phyloP scores from a whole-genome alignment of 352 stramenopile genomes.

The Phytophthora litchii region DNA sequence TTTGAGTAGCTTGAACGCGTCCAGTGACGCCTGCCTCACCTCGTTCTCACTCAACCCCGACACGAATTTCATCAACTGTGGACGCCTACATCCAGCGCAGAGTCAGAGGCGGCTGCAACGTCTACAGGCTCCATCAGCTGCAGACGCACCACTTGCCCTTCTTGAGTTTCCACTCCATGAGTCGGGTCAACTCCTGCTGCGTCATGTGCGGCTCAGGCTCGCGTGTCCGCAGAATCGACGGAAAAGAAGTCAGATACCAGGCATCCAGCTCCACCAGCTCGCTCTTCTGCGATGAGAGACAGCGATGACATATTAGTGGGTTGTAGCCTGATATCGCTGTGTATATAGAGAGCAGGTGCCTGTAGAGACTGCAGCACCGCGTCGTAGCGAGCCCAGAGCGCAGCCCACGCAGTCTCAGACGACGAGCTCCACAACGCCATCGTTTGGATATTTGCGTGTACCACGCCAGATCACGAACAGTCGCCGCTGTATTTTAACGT shows the following conservation, averaged over 20 bases:
- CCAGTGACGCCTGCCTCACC: constrained; percentile 52
- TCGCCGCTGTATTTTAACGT: constrained; percentile 23
- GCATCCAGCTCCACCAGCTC: constrained; percentile 59
- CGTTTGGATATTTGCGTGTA: constrained; percentile 10
- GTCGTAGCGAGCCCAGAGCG: constrained; percentile 49
- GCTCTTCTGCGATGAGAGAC: constrained; percentile 46
- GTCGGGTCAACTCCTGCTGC: constrained; percentile 56
- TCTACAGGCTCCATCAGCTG: background rate
- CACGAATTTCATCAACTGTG: constrained; percentile 79
- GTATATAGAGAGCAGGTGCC: constrained; percentile 24
- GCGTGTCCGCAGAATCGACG: constrained; percentile 43
- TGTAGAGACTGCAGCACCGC: constrained; percentile 40
- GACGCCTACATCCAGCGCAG: constrained; percentile 45
- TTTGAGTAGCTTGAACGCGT: constrained; percentile 44
- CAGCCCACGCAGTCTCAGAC: constrained; percentile 38
- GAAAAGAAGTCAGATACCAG: constrained; percentile 60
- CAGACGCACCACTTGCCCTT: constrained; percentile 79
- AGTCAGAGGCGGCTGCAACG: constrained; percentile 7
- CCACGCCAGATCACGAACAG: constrained; percentile 8
- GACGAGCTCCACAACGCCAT: constrained; percentile 36
- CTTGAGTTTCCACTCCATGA: constrained; percentile 88
- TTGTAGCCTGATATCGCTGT: background rate
- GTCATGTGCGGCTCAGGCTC: constrained; percentile 58
- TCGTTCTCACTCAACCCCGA: constrained; percentile 45
- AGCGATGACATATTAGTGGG: constrained; percentile 8